Conservation (phyloP, 2,329 filamentous ascomycete genomes). For the Colletotrichum paranaense region DNA sequence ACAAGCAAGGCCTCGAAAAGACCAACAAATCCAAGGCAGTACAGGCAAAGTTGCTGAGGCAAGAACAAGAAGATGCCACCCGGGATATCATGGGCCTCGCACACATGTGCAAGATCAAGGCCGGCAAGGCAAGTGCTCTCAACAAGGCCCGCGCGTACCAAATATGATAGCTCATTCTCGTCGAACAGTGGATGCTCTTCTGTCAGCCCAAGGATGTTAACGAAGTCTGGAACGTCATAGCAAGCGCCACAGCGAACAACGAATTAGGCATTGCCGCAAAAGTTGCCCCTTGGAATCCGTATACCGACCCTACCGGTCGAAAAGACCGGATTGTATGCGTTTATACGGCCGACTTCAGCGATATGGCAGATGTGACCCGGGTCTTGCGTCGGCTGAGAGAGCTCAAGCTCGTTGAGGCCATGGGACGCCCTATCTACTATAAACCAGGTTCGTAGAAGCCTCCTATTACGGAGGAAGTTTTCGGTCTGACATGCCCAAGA, state of each 20-base stretch:
- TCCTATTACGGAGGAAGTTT: neutral
- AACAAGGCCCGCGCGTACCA: neutral
- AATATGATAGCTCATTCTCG: neutral
- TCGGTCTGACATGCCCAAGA: slow-evolving; percentile 54
- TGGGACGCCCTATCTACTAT: slow-evolving; percentile 74
- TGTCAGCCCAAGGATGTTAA: slow-evolving; percentile 65
- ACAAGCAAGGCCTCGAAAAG: slow-evolving; percentile 60
- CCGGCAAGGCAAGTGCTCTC: slow-evolving; percentile 69
- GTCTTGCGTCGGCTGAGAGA: slow-evolving; percentile 73
- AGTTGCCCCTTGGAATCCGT: slow-evolving; percentile 66
- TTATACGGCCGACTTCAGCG: slow-evolving; percentile 80
- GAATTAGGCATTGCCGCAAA: slow-evolving; percentile 80
- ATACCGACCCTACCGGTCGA: slow-evolving; percentile 51
- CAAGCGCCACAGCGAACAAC: slow-evolving; percentile 73
- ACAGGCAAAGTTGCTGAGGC: slow-evolving; percentile 59
- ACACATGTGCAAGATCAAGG: slow-evolving; percentile 64
- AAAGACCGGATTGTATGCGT: slow-evolving; percentile 75
- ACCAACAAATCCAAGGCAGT: slow-evolving; percentile 47
- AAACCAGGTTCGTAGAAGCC: slow-evolving; percentile 70
- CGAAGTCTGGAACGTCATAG: slow-evolving; percentile 74
- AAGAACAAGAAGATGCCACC: slow-evolving; percentile 60
- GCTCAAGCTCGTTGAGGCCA: slow-evolving; percentile 67
- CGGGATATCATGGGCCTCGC: slow-evolving; percentile 72
- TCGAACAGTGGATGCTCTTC: slow-evolving; percentile 79
- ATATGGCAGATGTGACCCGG: slow-evolving; percentile 74